These are phyloP conservation scores for Voacanga thouarsii DNA, from an alignment of 257 asterid genomes.

Conservation along the genomic window DNA sequence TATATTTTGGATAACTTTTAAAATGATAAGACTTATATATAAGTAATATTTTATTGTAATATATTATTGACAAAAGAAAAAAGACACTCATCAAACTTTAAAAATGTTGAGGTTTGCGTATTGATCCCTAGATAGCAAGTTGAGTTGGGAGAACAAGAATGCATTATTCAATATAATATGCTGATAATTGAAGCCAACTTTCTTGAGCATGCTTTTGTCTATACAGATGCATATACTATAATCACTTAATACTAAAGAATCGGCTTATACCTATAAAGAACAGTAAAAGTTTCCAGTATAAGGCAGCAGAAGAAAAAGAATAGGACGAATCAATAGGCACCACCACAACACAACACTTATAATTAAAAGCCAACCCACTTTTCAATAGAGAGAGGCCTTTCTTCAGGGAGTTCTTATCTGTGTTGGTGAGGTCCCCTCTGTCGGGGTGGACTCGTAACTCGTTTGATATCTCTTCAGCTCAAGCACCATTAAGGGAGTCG, in stretches of 20 bases:
- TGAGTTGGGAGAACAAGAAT: not conserved
- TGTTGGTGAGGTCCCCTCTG: not conserved
- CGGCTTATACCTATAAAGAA: not conserved
- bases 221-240: too few species aligned
- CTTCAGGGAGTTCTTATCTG: not conserved
- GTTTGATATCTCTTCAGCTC: too few species aligned
- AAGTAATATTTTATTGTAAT: too few species aligned
- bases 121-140: not conserved
- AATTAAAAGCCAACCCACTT: slow-evolving; percentile 15
- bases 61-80: too few species aligned
- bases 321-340: not conserved
- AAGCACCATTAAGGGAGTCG: slow-evolving; percentile 7
- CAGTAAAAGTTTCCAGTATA: not conserved
- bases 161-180: not conserved
- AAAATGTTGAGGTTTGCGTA: too few species aligned
- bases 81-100: too few species aligned
- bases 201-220: not conserved
- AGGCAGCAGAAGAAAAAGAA: not conserved
- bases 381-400: not conserved
- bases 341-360: not conserved
- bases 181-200: not conserved
- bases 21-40: too few species aligned
- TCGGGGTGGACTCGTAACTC: too few species aligned
- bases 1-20: too few species aligned
- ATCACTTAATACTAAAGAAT: too few species aligned